phyloP scores from a whole-genome alignment of 2,329 filamentous ascomycete genomes.

The Leptographium procerum region DNA sequence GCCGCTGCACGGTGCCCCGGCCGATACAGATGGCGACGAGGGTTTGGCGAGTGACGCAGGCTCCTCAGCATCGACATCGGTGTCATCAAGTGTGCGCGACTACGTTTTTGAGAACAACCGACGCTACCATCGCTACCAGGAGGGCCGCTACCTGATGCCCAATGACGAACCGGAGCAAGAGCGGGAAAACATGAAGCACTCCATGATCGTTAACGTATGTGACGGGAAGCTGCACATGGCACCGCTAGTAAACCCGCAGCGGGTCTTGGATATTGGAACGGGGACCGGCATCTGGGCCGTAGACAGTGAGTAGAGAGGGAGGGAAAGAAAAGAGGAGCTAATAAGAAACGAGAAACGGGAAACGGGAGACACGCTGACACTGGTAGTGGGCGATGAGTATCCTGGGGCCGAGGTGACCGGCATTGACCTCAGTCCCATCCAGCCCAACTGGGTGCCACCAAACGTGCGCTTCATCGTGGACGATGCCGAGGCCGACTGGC shows the following conservation, averaged over 20 bases:
- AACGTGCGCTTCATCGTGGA: slow-evolving; percentile 13
- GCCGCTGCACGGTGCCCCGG: not conserved
- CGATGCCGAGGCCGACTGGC: slow-evolving; percentile 36
- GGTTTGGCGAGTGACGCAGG: slow-evolving; percentile 3
- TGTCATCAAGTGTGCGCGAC: slow-evolving; percentile 16
- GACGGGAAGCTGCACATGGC: slow-evolving; percentile 39
- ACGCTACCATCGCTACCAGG: slow-evolving; percentile 18
- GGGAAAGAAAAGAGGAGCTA: not conserved
- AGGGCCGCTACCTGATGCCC: slow-evolving; percentile 17
- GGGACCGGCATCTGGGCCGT: slow-evolving; percentile 18
- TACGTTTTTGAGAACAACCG: slow-evolving; percentile 17
- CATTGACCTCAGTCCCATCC: slow-evolving; percentile 32
- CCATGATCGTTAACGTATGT: slow-evolving; percentile 37
- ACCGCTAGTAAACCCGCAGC: slow-evolving; percentile 19
- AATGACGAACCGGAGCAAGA: slow-evolving; percentile 34
- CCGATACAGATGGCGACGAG: slow-evolving; percentile 4
- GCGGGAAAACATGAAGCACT: slow-evolving; percentile 37
- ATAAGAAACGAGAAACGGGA: too few species aligned
- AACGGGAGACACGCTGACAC: not conserved
- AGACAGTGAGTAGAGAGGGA: slow-evolving; percentile 10
- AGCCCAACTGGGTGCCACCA: slow-evolving; percentile 33
- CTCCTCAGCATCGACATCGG: slow-evolving; percentile 13
- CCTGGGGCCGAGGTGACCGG: slow-evolving; percentile 31
- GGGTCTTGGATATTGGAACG: slow-evolving; percentile 18
- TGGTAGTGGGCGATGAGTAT: slow-evolving; percentile 6